Evolutionary conservation across 2,329 filamentous ascomycete genomes (phyloP), one percentile per base, ranked within the genome.

Genomic region (Corynespora cassiicola): DNA sequence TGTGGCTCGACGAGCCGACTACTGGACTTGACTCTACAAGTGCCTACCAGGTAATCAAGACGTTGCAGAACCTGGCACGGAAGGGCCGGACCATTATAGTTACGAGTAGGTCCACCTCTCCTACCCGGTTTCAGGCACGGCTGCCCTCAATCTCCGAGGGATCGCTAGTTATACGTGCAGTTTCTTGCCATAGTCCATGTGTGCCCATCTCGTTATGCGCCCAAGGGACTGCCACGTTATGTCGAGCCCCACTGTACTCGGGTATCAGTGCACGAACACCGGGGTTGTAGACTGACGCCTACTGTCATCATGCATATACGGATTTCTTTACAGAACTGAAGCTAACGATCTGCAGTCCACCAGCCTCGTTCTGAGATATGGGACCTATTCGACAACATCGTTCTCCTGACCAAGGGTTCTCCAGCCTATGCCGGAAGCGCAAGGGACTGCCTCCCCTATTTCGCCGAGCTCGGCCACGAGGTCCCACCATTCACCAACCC

Each of bases 331-430:
- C 8, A 43, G 15, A 19, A 24, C 25, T 21, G 4, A 19, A n/a
- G 9, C 31, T 42, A 19, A 46, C 11, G 7, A 6, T n/a, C 8
- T 29, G 10, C 11, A 43, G 50, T 91, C 22, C 87, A 91, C 60
- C 85, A 89, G 47, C 87, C 87, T 14, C 77, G 87, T 14, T 89
- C 86, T 0, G 87, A 90, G 61, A 90, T 91, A 10, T 91, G 87
- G 86, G 78, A 81, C 20, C 75, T 90, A 11, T 88, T 91, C 56
- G 87, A 90, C 61, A 82, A 83, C 42, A 73, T 90, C 6, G 73
- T 90, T 7, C 74, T 91, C 9, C 64, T 91, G 3, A 83, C 85
- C 2, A 78, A 76, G 51, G 87, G 87, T 0, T 79, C 77, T 21
- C 81, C 84, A 0, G 79, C 90, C 0, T 91, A 86, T 54, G 84